Conservation (phyloP, 306 rosid species). For the Quercus robur region DNA sequence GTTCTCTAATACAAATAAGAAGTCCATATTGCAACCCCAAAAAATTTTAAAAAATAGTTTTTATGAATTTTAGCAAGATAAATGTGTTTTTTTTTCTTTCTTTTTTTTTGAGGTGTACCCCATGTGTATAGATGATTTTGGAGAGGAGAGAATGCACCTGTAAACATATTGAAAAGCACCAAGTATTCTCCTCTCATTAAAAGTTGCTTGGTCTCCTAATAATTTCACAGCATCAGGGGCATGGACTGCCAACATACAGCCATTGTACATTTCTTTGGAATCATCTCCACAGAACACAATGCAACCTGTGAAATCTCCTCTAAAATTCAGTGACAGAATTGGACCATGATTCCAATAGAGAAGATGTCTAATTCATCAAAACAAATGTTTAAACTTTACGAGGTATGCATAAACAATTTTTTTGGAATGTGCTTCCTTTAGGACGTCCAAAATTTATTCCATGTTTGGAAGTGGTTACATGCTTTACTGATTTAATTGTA, state of each 20-base stretch:
- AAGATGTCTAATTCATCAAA: neutral
- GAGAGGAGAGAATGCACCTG: constrained; percentile 47
- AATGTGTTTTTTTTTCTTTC: neutral
- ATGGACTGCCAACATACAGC: constrained; percentile 72
- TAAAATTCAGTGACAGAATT: neutral
- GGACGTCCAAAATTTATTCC: too few species aligned
- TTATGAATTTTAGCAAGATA: neutral
- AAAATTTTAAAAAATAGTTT: too few species aligned
- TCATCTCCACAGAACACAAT: constrained; percentile 50
- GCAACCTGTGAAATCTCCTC: constrained; percentile 52
- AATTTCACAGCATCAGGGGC: constrained; percentile 80
- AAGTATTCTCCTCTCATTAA: constrained; percentile 68
- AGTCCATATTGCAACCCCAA: too few species aligned
- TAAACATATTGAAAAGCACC: constrained; percentile 90
- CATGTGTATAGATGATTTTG: neutral
- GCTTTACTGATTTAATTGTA: too few species aligned
- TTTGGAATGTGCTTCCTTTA: too few species aligned
- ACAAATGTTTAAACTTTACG: neutral
- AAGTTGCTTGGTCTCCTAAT: constrained; percentile 76
- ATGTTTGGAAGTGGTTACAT: too few species aligned
- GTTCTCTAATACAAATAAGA: too few species aligned
- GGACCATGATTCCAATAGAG: neutral
- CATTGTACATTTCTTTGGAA: constrained; percentile 51
- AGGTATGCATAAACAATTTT: too few species aligned
- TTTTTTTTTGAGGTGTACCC: neutral